Conservation (phyloP, 306 rosid species). For the Carpinus fangiana region DNA sequence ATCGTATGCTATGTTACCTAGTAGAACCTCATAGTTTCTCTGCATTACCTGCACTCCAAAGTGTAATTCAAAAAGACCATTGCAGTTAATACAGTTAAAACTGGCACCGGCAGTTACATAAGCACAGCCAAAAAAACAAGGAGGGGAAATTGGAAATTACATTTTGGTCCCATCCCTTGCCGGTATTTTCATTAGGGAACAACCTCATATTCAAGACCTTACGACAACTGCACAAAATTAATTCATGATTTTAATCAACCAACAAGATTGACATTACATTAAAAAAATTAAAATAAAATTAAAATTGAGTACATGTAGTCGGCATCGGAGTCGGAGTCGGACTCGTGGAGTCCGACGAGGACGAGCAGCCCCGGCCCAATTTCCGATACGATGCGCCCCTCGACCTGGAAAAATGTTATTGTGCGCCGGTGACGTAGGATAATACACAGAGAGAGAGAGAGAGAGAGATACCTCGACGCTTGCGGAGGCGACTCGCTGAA, state of each 20-base stretch:
- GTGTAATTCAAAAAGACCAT: not conserved
- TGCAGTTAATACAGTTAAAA: slow-evolving; percentile 14
- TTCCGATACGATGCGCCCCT: slow-evolving; percentile 68
- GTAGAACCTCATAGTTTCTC: slow-evolving; percentile 69
- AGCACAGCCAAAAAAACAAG: not conserved
- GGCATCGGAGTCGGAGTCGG: slow-evolving; percentile 78
- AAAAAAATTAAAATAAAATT: too few species aligned
- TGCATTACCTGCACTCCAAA: slow-evolving; percentile 62
- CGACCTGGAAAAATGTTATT: slow-evolving; percentile 54
- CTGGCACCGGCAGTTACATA: not conserved
- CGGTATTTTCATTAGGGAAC: slow-evolving; percentile 69
- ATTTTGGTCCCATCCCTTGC: slow-evolving; percentile 82
- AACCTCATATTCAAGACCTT: slow-evolving; percentile 92
- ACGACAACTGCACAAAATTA: slow-evolving; percentile 55
- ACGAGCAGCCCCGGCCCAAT: slow-evolving; percentile 95
- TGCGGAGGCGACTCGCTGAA: slow-evolving; percentile 90
- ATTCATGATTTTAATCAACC: not conserved
- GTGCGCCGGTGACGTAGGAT: slow-evolving; percentile 5
- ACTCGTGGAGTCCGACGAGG: slow-evolving; percentile 79
- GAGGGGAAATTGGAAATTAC: slow-evolving; percentile 25
- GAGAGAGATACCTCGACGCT: slow-evolving; percentile 60
- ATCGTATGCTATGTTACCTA: slow-evolving; percentile 39
- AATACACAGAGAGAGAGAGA: not conserved
- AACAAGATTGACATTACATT: not conserved
- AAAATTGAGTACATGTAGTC: slow-evolving; percentile 62